These are phyloP conservation scores for Gorgonomyces haynaldii DNA, from an alignment of 192 early-diverging fungal genomes.

Conservation along the genomic window DNA sequence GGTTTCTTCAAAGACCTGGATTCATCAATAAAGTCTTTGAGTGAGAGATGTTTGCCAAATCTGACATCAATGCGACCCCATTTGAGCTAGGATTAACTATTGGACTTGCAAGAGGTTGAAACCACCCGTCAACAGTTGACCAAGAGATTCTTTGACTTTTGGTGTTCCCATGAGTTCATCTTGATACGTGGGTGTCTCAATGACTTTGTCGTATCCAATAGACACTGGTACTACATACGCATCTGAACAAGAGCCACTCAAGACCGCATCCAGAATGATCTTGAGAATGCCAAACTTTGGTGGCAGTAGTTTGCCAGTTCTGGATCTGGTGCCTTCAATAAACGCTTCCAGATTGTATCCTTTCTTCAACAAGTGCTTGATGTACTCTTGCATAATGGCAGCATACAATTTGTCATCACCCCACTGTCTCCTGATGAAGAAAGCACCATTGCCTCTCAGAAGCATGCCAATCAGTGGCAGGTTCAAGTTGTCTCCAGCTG, in stretches of 20 bases:
- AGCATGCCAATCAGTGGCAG: conserved; percentile 60
- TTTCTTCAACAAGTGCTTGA: conserved; percentile 49
- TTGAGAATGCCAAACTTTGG: conserved; percentile 77
- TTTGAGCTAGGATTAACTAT: conserved; percentile 48
- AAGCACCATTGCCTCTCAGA: conserved; percentile 57
- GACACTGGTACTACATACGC: conserved; percentile 67
- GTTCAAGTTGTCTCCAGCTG: conserved; percentile 75
- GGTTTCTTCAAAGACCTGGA: background rate
- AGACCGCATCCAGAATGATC: conserved; percentile 63
- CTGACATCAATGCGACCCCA: conserved; percentile 79
- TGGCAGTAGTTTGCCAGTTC: conserved; percentile 67
- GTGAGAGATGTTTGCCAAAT: conserved; percentile 61
- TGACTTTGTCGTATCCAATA: conserved; percentile 75
- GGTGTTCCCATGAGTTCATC: conserved; percentile 68
- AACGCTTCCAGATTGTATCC: conserved; percentile 77
- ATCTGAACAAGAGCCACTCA: conserved; percentile 47
- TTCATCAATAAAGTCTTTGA: conserved; percentile 49
- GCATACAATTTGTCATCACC: conserved; percentile 64
- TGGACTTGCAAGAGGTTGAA: too few relatives aligned
- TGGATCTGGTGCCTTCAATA: conserved; percentile 70
- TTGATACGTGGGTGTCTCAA: conserved; percentile 68
- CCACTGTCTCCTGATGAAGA: conserved; percentile 71
- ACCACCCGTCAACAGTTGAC: conserved; percentile 47
- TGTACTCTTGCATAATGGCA: conserved; percentile 62
- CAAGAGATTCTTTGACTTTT: conserved; percentile 68